These are phyloP conservation scores for Emydomyces testavorans DNA, from an alignment of 2,329 filamentous ascomycete species.

Conservation along the genomic window DNA sequence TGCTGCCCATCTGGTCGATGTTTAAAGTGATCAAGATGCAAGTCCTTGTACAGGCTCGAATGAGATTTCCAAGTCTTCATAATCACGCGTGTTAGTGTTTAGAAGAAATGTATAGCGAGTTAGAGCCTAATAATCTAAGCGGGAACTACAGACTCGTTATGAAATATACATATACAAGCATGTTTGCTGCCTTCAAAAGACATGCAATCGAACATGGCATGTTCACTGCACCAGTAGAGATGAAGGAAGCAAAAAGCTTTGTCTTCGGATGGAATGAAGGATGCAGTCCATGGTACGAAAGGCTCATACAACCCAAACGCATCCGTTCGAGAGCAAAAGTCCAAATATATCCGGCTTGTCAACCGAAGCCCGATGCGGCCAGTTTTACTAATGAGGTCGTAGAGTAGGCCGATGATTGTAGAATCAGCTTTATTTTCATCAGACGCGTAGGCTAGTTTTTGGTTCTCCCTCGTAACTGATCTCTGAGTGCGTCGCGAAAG, in stretches of 20 bases:
- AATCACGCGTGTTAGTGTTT: too few relatives aligned
- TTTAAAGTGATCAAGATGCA: too few relatives aligned
- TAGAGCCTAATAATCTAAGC: background rate
- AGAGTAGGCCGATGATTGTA: too few relatives aligned
- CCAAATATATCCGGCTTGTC: background rate
- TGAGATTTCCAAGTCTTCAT: too few relatives aligned
- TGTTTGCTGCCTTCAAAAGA: background rate
- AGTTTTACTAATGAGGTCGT: too few relatives aligned
- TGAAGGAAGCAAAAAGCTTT: background rate
- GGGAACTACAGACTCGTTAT: background rate
- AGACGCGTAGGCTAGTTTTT: background rate
- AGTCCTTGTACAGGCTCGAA: too few relatives aligned
- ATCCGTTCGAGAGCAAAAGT: background rate
- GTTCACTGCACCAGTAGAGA: background rate
- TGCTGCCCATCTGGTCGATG: too few relatives aligned
- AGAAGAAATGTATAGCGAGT: too few relatives aligned
- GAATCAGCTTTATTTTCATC: background rate
- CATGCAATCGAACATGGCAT: background rate
- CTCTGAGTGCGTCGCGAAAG: constrained; percentile 25
- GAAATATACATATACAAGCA: background rate
- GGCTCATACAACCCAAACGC: constrained; percentile 6
- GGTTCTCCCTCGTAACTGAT: constrained; percentile 20
- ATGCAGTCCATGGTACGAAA: background rate
- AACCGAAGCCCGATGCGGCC: background rate
- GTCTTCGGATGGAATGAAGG: constrained; percentile 8